Conservation (phyloP, 345 rosid species). For the Psidium guajava region DNA sequence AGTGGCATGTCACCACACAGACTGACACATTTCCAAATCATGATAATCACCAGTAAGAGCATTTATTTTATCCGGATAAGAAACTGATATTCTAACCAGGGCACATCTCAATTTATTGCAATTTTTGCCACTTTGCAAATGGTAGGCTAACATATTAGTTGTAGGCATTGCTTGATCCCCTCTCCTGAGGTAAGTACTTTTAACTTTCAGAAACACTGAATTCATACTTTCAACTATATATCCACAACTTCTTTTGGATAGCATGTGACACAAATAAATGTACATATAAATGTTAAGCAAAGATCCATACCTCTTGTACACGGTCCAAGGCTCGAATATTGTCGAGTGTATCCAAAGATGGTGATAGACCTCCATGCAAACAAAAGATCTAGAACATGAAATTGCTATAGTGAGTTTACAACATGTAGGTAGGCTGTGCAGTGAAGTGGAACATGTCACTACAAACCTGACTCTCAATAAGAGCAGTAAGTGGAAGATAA, state of each 20-base stretch:
- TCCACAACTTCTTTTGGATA: background rate
- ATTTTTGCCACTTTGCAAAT: background rate
- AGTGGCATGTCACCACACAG: background rate
- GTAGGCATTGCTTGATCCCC: background rate
- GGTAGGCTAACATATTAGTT: background rate
- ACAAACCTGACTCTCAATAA: slow-evolving; percentile 86
- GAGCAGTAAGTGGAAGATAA: slow-evolving; percentile 85
- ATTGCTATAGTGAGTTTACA: background rate
- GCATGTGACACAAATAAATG: background rate
- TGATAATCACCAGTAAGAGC: background rate
- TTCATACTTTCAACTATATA: background rate
- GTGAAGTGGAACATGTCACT: background rate
- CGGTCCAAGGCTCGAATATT: slow-evolving; percentile 85
- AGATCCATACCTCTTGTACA: slow-evolving; percentile 56
- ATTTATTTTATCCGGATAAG: background rate
- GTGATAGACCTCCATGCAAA: slow-evolving; percentile 94
- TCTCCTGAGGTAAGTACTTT: background rate
- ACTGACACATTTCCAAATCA: background rate
- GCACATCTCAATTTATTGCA: background rate
- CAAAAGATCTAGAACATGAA: slow-evolving; percentile 52
- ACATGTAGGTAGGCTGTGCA: background rate
- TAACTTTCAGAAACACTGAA: background rate
- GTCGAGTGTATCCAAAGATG: slow-evolving; percentile 86
- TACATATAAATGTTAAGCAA: background rate
- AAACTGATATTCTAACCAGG: background rate